phyloP scores from a whole-genome alignment of 192 early-diverging fungal genomes.

The Linnemannia zychae region DNA sequence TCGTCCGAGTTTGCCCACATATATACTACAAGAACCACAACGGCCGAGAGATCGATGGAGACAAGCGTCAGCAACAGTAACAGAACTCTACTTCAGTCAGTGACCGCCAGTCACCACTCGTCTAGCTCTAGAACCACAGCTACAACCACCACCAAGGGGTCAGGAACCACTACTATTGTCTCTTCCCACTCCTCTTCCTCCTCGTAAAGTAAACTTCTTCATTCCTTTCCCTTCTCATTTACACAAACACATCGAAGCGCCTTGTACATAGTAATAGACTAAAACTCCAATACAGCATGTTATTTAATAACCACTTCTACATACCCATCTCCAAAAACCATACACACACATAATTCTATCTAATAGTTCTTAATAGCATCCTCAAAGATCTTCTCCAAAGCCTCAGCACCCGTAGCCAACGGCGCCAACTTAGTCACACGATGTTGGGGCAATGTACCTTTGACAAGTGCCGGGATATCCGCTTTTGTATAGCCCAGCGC shows the following conservation, averaged over 20 bases:
- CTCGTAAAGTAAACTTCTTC: background rate
- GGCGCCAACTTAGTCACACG: constrained; percentile 94
- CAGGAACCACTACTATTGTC: background rate
- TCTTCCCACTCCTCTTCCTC: background rate
- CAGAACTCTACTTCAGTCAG: background rate
- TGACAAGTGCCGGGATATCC: constrained; percentile 80
- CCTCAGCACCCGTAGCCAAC: constrained; percentile 70
- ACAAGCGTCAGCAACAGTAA: background rate
- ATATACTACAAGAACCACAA: background rate
- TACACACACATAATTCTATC: background rate
- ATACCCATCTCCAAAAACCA: background rate
- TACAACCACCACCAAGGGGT: background rate
- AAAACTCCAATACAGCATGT: background rate
- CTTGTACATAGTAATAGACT: background rate
- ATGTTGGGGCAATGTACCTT: constrained; percentile 92
- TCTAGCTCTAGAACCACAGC: background rate
- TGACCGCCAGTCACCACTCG: background rate
- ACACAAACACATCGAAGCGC: background rate
- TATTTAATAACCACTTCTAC: background rate
- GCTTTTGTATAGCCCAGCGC: constrained; percentile 81
- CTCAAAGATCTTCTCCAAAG: constrained; percentile 76
- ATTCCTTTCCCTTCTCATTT: background rate
- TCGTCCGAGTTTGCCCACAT: background rate
- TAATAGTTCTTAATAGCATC: constrained; percentile 66
- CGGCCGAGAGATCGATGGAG: background rate